Evolutionary conservation across 2,329 filamentous ascomycete genomes (phyloP).

Genomic region (Pseudogymnoascus sp.): DNA sequence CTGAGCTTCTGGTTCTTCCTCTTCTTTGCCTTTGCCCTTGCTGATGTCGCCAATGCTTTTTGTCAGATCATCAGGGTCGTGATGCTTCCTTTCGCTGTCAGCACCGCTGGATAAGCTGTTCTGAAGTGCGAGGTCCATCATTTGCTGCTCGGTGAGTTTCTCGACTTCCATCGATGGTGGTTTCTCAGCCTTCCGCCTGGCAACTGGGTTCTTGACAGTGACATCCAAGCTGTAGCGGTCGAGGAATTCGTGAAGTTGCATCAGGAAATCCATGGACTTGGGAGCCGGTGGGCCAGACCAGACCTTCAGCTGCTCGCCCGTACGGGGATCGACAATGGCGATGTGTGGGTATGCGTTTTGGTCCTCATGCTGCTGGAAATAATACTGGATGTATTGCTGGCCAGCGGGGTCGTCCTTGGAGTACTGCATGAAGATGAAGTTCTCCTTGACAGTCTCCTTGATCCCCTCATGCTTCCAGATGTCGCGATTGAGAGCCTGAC

Average conservation of each 20-base stretch:
- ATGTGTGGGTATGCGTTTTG: conserved; percentile 93
- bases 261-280: conserved; percentile 69
- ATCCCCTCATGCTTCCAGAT: conserved; percentile 86
- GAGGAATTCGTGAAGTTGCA: conserved; percentile 90
- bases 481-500: conserved; percentile 87
- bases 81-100: conserved; percentile 43
- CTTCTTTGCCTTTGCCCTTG: conserved; percentile 46
- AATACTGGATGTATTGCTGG: conserved; percentile 79
- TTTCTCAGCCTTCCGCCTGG: conserved; percentile 63
- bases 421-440: conserved; percentile 95
- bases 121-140: conserved; percentile 87
- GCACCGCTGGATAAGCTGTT: conserved; percentile 61
- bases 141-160: conserved; percentile 93
- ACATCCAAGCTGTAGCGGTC: conserved; percentile 87
- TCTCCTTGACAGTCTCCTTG: conserved; percentile 72
- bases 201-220: conserved; percentile 87
- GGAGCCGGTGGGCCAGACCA: conserved; percentile 84
- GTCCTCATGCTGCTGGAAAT: conserved; percentile 70
- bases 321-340: conserved; percentile 88
- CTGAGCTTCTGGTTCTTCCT: conserved; percentile 30
- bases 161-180: conserved; percentile 66
- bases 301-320: conserved; percentile 92
- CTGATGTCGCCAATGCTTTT: conserved; percentile 46
- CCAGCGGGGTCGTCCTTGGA: conserved; percentile 74
- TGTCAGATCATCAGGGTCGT: conserved; percentile 84